Evolutionary conservation across 345 rosid species (phyloP).

Genomic region (Pelargonium nanum): DNA sequence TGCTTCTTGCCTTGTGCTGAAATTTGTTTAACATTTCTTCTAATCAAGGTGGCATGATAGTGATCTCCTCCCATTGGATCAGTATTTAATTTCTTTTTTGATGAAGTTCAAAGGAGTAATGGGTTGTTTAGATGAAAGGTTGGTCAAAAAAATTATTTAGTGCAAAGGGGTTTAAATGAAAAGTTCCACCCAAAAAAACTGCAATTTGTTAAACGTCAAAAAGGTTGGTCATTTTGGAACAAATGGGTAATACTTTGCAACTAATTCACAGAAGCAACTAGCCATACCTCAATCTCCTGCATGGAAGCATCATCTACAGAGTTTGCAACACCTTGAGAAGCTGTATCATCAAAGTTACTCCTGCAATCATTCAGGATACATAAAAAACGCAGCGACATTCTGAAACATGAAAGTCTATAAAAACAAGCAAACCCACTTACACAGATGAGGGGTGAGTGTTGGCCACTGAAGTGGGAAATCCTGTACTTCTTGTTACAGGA

Average conservation of each 20-base stretch:
- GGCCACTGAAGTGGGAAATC: constrained; percentile 19
- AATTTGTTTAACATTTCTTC: too few species aligned
- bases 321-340: constrained; percentile 31
- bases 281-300: constrained; percentile 51
- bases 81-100: too few species aligned
- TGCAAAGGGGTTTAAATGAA: not conserved
- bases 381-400: constrained; percentile 3
- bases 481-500: constrained; percentile 27
- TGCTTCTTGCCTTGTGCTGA: too few species aligned
- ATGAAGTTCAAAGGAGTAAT: not conserved
- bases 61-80: too few species aligned
- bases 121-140: not conserved
- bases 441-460: constrained; percentile 13
- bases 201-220: not conserved
- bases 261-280: not conserved
- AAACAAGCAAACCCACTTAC: not conserved
- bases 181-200: not conserved
- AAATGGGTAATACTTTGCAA: not conserved
- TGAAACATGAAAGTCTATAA: not conserved
- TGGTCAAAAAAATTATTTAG: not conserved
- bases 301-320: constrained; percentile 38
- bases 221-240: not conserved
- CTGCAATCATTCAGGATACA: constrained; percentile 17
- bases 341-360: constrained; percentile 27
- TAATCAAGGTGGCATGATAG: too few species aligned